Evolutionary conservation across 2,329 filamentous ascomycete species (phyloP).

Genomic region (Colletotrichum graminicola): DNA sequence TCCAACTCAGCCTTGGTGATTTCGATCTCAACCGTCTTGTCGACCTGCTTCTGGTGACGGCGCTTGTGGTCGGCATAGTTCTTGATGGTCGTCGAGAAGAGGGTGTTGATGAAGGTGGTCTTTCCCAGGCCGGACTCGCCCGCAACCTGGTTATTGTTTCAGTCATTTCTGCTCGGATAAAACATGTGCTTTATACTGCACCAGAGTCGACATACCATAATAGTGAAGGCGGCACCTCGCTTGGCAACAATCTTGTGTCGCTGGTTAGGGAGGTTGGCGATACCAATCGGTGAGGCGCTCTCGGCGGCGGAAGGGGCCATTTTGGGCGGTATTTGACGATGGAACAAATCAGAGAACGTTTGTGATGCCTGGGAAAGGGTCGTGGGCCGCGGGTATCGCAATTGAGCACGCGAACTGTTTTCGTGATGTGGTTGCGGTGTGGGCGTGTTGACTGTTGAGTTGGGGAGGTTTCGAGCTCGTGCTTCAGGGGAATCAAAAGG

Average conservation of each 20-base stretch:
- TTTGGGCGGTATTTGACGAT: conserved; percentile 49
- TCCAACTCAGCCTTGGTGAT: conserved; percentile 99
- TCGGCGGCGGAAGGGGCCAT: conserved; percentile 71
- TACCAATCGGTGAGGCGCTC: conserved; percentile 77
- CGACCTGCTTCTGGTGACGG: conserved; percentile 98
- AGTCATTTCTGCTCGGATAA: neutral
- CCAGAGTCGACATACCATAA: conserved; percentile 80
- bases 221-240: conserved; percentile 97
- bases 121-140: conserved; percentile 98
- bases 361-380: conserved; percentile 27
- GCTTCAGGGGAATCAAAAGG: conserved; percentile 45
- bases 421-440: conserved; percentile 42
- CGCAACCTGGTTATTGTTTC: conserved; percentile 75
- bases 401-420: conserved; percentile 41
- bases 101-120: conserved; percentile 99
- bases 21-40: conserved; percentile 99
- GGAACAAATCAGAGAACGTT: conserved; percentile 41
- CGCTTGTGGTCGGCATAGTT: conserved; percentile 99
- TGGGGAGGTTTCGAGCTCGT: conserved; percentile 43
- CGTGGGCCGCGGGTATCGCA: conserved; percentile 32
- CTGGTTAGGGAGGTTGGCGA: conserved; percentile 81
- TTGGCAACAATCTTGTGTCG: conserved; percentile 81
- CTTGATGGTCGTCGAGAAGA: conserved; percentile 99
- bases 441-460: conserved; percentile 41
- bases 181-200: neutral